Base-by-base conservation (phyloP, 352 stramenopile species). In the Phytophthora aleatoria region DNA sequence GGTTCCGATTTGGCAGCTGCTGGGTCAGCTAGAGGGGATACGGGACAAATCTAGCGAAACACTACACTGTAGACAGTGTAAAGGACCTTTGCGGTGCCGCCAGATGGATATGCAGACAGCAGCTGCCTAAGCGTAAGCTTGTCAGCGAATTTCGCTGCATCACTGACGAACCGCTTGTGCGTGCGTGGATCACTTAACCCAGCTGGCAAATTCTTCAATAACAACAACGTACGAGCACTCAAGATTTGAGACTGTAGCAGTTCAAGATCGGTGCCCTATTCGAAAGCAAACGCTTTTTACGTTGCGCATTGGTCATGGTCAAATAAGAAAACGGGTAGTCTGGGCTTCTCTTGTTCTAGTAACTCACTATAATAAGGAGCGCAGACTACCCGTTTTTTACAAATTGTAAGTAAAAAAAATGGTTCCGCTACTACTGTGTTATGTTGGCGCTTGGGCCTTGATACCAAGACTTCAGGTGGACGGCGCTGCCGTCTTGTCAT, bases 1-100 rank as follows among this genome's bases (percentile, higher is more conserved):
- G 48, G 36, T 65, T 65, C 57, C 48, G 49, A 36, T 59, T 20
- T 30, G 9, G 15, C 57, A 65, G 49, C 57, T 65, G 57, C 41
- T 7, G 30, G 57, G 38, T 65, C 39, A 53, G 39, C 48, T 20
- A 20, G 20, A 1, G 31, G 6, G 49, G 44, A 44, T 44, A 28
- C 50, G 50, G 13, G 20, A 27, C 11, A 57, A 20, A 36, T 11
- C 5, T 42, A 5, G 24, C 33, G 11, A 44, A 56, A 45, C 33
- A 56, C 31, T 20, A 43, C 5, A 20, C 20, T 20, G 20, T 20
- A 1, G 0, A 20, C 48, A 44, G 24, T 33, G 43, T 11, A 33
- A 26, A 36, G 35, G 35, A 20, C 10, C 35, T 24, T 20, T n/a
- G 24, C 43, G 4, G 20, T 50, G 26, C 31, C 6, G 28, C 8